Percentiles rank a stretch among this genome's conserved stretches.
Conservation (phyloP, 2,329 filamentous ascomycete species). For the Emergomyces pasteurianus region DNA sequence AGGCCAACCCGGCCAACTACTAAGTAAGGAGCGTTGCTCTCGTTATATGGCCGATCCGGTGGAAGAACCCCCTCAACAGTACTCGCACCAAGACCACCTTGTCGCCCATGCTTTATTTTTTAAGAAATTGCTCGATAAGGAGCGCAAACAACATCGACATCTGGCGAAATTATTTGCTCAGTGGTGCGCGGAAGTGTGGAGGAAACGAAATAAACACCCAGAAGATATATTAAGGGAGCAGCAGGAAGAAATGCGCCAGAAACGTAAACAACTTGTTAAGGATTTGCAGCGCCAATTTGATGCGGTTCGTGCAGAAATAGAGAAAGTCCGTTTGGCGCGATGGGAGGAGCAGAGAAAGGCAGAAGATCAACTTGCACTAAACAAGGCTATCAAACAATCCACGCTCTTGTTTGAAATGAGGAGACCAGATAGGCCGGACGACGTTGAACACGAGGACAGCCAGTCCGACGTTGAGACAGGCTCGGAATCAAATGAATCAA, state of each 20-base stretch:
- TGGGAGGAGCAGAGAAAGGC: conserved; percentile 47
- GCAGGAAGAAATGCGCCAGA: conserved; percentile 50
- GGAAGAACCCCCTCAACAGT: conserved; percentile 66
- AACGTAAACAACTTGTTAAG: conserved; percentile 60
- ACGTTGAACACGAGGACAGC: conserved; percentile 46
- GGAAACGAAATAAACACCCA: conserved; percentile 30
- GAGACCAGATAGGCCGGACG: conserved; percentile 31
- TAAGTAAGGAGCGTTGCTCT: conserved; percentile 59
- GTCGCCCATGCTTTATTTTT: conserved; percentile 69
- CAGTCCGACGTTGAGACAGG: conserved; percentile 47
- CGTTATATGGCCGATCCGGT: conserved; percentile 60
- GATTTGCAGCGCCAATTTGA: conserved; percentile 52
- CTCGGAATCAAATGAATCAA: conserved; percentile 60
- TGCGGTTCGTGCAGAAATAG: conserved; percentile 46
- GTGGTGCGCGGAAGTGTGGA: conserved; percentile 32
- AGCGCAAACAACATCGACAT: conserved; percentile 66
- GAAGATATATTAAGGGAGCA: conserved; percentile 78
- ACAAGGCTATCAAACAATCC: conserved; percentile 41
- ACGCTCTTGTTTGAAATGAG: conserved; percentile 38
- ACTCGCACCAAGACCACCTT: conserved; percentile 78
- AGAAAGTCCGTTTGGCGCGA: conserved; percentile 42
- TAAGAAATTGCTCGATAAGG: conserved; percentile 63
- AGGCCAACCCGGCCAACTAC: conserved; percentile 59
- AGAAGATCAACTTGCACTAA: conserved; percentile 41
- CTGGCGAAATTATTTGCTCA: conserved; percentile 66